Evolutionary conservation across 768 basidiomycete genomes (phyloP), one percentile per base, ranked within the genome.

Genomic region (Rhizopogon roseolus): DNA sequence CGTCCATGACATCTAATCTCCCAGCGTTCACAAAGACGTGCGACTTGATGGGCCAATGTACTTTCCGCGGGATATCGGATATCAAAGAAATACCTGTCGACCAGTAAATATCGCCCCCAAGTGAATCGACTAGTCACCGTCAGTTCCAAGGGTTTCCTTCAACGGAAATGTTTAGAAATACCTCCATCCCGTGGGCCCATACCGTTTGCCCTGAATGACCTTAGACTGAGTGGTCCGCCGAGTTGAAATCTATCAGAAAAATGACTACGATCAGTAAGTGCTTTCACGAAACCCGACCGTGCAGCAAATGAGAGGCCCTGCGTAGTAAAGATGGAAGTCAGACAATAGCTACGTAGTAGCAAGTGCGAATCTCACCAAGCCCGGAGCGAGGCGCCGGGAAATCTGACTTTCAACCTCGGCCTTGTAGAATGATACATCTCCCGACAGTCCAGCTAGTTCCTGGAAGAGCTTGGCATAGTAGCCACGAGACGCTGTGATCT

Each of bases 231-330:
- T 0, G 97, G 94, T 0, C 97, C 97, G 25, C 97, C 97, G 0
- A 98, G 78, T 59, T 96, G 94, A 67, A 93, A 93, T 5, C 93
- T 83, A 70, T 99, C 97, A 1, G 84, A 78, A 61, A 91, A 88
- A 22, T 84, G 77, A 9, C 80, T 76, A 11, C 74, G 68, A 10
- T 74, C 70, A 10, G 73, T 71, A 6, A 96, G 66, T 44, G 85
- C 81, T 64, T 81, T 81, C 10, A 98, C 71, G 25, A 90, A 54
- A 2, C 95, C 95, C 0, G 82, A 73, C 8, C 86, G 77, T 2
- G 84, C 83, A 3, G 88, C 80, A 13, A 96, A 71, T 0, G 93
- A 93, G 39, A 90, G 57, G 3, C 85, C 81, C 94, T 95, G 59
- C 34, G 11, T n/a, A 17, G 9, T 34, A 8, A 32, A 45, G 8